Conservation (phyloP, 139 green algal genomes). For the Asterochloris erici region DNA sequence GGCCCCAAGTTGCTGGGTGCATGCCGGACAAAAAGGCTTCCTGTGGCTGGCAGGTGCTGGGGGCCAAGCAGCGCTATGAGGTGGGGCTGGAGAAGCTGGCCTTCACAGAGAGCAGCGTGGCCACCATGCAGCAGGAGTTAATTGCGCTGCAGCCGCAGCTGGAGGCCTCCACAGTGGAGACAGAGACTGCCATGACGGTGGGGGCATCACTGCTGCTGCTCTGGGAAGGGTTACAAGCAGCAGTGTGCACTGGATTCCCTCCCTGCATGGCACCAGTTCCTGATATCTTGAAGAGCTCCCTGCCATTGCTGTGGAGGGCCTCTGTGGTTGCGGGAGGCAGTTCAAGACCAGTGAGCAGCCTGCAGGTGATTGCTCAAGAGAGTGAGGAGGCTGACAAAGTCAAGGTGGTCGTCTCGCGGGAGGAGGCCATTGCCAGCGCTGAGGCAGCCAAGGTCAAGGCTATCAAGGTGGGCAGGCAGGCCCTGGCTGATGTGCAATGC, state of each 20-base stretch:
- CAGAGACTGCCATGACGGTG: conserved; percentile 49
- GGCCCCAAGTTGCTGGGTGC: no score
- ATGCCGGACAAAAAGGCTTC: no score
- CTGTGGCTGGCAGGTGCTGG: not conserved
- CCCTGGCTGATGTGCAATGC: no score
- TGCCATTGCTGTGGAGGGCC: not conserved
- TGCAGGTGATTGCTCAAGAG: conserved; percentile 41
- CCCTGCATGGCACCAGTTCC: not conserved
- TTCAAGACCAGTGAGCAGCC: not conserved
- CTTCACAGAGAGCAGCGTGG: conserved; percentile 47
- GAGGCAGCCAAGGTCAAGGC: conserved; percentile 66
- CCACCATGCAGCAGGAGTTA: conserved; percentile 60
- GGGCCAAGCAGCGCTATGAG: conserved; percentile 46
- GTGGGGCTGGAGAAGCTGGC: conserved; percentile 72
- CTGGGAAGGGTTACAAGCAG: not conserved
- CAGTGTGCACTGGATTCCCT: not conserved
- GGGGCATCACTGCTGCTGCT: not conserved
- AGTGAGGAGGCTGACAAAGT: conserved; percentile 45
- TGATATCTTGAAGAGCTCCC: no score
- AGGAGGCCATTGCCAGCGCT: conserved; percentile 66
- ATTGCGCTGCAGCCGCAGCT: conserved; percentile 70
- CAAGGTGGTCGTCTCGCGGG: conserved; percentile 54
- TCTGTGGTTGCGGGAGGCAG: not conserved
- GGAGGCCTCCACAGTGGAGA: conserved; percentile 54
- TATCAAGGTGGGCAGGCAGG: conserved; percentile 54